phyloP scores from a whole-genome alignment of 164 flowering plant species.

The Buxus sempervirens region DNA sequence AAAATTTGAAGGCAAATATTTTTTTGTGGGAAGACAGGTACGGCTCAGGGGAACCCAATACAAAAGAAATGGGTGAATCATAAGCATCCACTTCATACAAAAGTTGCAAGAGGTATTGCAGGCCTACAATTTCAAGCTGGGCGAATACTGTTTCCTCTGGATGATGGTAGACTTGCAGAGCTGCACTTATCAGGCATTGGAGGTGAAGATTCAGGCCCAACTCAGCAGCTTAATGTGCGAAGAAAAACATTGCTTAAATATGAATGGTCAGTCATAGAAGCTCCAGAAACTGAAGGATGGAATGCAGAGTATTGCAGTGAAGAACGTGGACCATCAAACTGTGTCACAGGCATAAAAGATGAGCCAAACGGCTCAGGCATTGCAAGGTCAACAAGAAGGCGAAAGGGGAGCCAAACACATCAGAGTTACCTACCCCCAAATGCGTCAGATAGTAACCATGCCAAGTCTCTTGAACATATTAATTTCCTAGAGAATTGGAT shows the following conservation, averaged over 20 bases:
- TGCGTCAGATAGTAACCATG: slow-evolving; percentile 14
- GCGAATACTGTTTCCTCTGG: slow-evolving; percentile 59
- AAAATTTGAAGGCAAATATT: not conserved
- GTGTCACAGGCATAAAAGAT: slow-evolving; percentile 67
- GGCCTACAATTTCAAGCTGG: slow-evolving; percentile 65
- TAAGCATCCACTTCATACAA: slow-evolving; percentile 62
- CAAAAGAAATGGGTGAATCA: slow-evolving; percentile 62
- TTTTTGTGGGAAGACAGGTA: slow-evolving; percentile 42
- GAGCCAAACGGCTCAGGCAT: slow-evolving; percentile 37
- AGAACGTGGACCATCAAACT: slow-evolving; percentile 72
- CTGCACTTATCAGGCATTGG: slow-evolving; percentile 75
- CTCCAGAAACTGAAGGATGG: slow-evolving; percentile 94
- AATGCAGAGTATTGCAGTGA: slow-evolving; percentile 82
- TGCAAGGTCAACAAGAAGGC: slow-evolving; percentile 36
- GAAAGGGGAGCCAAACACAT: slow-evolving; percentile 34
- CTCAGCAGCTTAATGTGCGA: slow-evolving; percentile 25
- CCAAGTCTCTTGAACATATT: slow-evolving; percentile 25
- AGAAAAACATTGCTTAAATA: slow-evolving; percentile 48
- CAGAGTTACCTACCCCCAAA: slow-evolving; percentile 44
- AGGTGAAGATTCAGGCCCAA: slow-evolving; percentile 62
- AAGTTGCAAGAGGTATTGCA: slow-evolving; percentile 56
- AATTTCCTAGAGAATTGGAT: slow-evolving; percentile 27
- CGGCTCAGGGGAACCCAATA: slow-evolving; percentile 27
- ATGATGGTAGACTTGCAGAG: slow-evolving; percentile 87
- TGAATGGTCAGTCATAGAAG: slow-evolving; percentile 73